These are phyloP conservation scores for Suillus subalutaceus DNA, from an alignment of 768 basidiomycete species.

Conservation along the genomic window DNA sequence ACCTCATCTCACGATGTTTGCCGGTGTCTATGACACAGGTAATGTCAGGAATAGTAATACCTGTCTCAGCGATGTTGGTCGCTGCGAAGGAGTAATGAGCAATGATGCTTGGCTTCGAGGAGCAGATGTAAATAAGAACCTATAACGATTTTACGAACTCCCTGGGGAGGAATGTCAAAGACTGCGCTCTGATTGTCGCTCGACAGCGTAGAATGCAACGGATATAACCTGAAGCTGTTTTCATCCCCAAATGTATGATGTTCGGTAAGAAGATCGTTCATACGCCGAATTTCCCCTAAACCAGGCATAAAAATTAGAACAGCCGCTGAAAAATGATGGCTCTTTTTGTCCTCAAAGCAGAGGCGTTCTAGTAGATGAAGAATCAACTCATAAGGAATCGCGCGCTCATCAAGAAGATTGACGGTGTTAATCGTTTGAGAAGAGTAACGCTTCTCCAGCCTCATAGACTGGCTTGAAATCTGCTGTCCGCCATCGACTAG, in stretches of 20 bases:
- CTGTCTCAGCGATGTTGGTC: conserved; percentile 95
- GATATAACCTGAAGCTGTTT: conserved; percentile 72
- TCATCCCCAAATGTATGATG: conserved; percentile 71
- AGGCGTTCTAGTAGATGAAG: conserved; percentile 78
- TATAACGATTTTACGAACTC: conserved; percentile 91
- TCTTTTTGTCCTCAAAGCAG: conserved; percentile 66
- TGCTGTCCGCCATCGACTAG: conserved; percentile 11
- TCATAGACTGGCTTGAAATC: conserved; percentile 37
- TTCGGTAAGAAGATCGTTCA: conserved; percentile 79
- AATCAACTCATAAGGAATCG: conserved; percentile 92
- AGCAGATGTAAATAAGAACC: conserved; percentile 48
- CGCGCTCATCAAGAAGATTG: conserved; percentile 83
- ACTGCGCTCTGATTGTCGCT: conserved; percentile 90
- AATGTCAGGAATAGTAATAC: conserved; percentile 97
- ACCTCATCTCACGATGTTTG: conserved; percentile 94
- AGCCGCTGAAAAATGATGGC: conserved; percentile 69
- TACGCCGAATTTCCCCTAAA: conserved; percentile 86
- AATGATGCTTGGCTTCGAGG: conserved; percentile 12
- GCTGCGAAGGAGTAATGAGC: conserved; percentile 43
- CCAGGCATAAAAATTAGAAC: conserved; percentile 94
- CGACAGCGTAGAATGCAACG: conserved; percentile 91
- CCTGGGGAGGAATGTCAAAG: conserved; percentile 82
- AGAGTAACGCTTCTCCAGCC: conserved; percentile 82
- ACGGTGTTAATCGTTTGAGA: conserved; percentile 72
- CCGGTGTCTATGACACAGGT: conserved; percentile 96